These are phyloP conservation scores for Suillus hirtellus DNA, from an alignment of 768 basidiomycete genomes.

Conservation along the genomic window DNA sequence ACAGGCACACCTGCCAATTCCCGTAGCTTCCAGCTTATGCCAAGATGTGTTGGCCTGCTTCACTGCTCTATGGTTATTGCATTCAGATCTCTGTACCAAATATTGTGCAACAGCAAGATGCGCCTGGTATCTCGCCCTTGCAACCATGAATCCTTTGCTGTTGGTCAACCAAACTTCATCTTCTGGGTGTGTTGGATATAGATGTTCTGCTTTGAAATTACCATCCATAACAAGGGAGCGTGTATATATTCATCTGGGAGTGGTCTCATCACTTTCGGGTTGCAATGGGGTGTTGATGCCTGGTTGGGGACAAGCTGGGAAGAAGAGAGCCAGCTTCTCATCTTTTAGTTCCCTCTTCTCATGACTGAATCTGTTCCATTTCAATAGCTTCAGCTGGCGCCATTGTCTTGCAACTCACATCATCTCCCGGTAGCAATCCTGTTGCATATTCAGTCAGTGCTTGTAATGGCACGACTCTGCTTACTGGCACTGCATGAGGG, in stretches of 20 bases:
- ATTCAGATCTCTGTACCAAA: conserved; percentile 10
- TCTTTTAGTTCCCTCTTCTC: neutral
- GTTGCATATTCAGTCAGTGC: too few relatives aligned
- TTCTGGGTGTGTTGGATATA: conserved; percentile 10
- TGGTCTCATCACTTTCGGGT: too few relatives aligned
- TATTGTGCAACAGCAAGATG: neutral
- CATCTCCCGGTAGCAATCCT: conserved; percentile 19
- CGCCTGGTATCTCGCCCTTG: neutral
- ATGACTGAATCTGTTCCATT: conserved; percentile 19
- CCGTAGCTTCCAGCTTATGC: conserved; percentile 25
- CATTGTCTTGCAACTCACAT: conserved; percentile 17
- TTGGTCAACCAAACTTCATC: conserved; percentile 20
- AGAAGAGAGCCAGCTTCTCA: neutral
- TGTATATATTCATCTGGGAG: too few relatives aligned
- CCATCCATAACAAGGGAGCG: neutral
- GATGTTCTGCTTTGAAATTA: neutral
- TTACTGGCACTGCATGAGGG: neutral
- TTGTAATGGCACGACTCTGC: neutral
- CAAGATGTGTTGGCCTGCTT: conserved; percentile 16
- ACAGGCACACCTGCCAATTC: conserved; percentile 32
- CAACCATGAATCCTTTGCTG: conserved; percentile 8
- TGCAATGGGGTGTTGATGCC: conserved; percentile 2
- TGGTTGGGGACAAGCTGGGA: conserved; percentile 11
- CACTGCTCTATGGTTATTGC: conserved; percentile 21
- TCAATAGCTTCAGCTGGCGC: conserved; percentile 20